A percentile compares a stretch with the other conserved stretches of the same genome.
Conservation (phyloP, 2,329 filamentous ascomycete genomes). For the Botrytis galanthina region DNA sequence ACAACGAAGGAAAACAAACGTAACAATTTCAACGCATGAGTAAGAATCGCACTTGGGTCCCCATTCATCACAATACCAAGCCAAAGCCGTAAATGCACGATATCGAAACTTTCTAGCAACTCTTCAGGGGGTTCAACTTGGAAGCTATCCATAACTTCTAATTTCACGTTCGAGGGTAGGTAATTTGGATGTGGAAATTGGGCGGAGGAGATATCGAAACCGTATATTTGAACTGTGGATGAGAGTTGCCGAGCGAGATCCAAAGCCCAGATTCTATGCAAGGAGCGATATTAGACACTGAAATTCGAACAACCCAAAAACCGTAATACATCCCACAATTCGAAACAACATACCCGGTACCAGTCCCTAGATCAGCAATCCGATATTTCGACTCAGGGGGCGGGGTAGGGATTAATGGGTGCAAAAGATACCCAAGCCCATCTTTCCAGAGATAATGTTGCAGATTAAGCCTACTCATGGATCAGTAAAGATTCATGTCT, state of each 20-base stretch:
- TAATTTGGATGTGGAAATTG: neutral
- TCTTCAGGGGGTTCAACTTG: neutral
- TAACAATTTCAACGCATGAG: neutral
- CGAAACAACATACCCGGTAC: neutral
- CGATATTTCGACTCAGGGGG: neutral
- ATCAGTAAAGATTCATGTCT: neutral
- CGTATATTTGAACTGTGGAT: neutral
- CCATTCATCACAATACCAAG: neutral
- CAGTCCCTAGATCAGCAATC: neutral
- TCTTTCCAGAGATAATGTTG: neutral
- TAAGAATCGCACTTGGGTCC: neutral
- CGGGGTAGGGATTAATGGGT: neutral
- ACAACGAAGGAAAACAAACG: neutral
- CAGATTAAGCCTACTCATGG: neutral
- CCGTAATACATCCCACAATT: rapidly evolving
- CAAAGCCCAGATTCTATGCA: neutral
- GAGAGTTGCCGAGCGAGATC: neutral
- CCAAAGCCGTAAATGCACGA: neutral
- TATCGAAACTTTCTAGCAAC: neutral
- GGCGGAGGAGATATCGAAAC: neutral
- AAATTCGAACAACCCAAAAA: neutral
- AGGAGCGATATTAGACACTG: neutral
- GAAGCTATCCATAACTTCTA: neutral
- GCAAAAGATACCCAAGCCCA: neutral
- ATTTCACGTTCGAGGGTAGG: neutral